These are phyloP conservation scores for Trichoderma koningii DNA, from an alignment of 2,329 filamentous ascomycete genomes.

Conservation along the genomic window DNA sequence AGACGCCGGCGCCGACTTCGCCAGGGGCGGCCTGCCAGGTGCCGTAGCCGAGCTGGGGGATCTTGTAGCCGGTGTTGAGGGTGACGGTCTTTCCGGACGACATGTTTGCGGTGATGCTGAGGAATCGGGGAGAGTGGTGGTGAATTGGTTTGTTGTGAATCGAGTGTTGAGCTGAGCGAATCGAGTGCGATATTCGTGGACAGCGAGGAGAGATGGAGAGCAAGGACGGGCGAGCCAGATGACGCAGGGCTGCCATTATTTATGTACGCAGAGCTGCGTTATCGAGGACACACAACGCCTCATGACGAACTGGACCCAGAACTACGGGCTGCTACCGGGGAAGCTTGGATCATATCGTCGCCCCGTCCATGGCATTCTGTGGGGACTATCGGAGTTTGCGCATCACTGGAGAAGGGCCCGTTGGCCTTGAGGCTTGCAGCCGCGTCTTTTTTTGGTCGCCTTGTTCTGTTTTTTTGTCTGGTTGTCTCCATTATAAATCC, in stretches of 20 bases:
- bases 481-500: conserved; percentile 17
- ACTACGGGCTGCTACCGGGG: conserved; percentile 2
- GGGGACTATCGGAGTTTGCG: conserved; percentile 20
- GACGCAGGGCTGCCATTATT: conserved; percentile 21
- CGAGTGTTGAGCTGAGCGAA: conserved; percentile 4
- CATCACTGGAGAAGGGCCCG: neutral
- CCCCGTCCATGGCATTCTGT: conserved; percentile 20
- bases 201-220: conserved; percentile 14
- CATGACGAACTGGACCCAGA: too few species aligned
- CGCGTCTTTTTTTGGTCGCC: neutral
- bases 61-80: conserved; percentile 66
- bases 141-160: neutral
- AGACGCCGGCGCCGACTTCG: conserved; percentile 65
- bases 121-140: neutral
- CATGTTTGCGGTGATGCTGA: conserved; percentile 45
- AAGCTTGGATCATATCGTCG: conserved; percentile 18
- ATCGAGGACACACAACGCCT: neutral
- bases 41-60: conserved; percentile 61
- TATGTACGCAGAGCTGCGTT: neutral
- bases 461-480: neutral
- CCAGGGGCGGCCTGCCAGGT: conserved; percentile 69
- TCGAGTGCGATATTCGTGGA: neutral
- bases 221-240: conserved; percentile 3
- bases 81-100: conserved; percentile 59
- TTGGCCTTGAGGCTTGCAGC: neutral